Evolutionary conservation across 257 asterid genomes (phyloP).

Genomic region (Nicotiana tomentosiformis): DNA sequence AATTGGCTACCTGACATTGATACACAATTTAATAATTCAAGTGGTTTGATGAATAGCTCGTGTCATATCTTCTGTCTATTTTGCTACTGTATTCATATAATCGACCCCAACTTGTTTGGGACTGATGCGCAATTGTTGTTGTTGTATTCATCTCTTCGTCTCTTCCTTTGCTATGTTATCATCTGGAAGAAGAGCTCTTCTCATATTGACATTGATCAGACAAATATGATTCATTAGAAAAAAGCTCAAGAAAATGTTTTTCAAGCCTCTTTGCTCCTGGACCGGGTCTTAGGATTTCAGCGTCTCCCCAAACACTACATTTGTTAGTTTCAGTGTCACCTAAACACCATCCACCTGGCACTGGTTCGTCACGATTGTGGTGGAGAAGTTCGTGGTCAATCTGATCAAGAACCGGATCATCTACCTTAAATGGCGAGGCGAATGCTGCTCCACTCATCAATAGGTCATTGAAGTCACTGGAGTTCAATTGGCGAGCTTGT

Average conservation of each 20-base stretch:
- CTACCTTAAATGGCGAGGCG: constrained; percentile 50
- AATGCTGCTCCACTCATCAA: constrained; percentile 69
- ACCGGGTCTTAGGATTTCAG: constrained; percentile 69
- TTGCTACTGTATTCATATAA: not conserved
- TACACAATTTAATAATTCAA: not conserved
- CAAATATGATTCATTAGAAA: constrained; percentile 30
- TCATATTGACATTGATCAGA: constrained; percentile 38
- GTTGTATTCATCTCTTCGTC: not conserved
- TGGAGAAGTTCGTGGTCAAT: constrained; percentile 51
- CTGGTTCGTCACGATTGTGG: constrained; percentile 42
- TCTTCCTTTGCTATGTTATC: not conserved
- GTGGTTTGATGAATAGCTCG: not conserved
- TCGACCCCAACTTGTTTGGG: not conserved
- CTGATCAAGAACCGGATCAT: constrained; percentile 51
- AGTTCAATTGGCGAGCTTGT: constrained; percentile 38
- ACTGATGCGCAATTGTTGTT: not conserved
- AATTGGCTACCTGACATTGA: not conserved
- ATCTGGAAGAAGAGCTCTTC: not conserved
- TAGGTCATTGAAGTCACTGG: constrained; percentile 46
- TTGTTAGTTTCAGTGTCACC: constrained; percentile 37
- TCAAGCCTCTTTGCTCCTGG: constrained; percentile 64
- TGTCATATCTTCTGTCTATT: not conserved
- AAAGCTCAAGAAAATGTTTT: constrained; percentile 35
- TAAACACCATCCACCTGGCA: constrained; percentile 93
- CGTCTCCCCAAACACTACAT: constrained; percentile 80